Base-by-base conservation (phyloP, 2,329 filamentous ascomycete species). In the Pyricularia grisea region DNA sequence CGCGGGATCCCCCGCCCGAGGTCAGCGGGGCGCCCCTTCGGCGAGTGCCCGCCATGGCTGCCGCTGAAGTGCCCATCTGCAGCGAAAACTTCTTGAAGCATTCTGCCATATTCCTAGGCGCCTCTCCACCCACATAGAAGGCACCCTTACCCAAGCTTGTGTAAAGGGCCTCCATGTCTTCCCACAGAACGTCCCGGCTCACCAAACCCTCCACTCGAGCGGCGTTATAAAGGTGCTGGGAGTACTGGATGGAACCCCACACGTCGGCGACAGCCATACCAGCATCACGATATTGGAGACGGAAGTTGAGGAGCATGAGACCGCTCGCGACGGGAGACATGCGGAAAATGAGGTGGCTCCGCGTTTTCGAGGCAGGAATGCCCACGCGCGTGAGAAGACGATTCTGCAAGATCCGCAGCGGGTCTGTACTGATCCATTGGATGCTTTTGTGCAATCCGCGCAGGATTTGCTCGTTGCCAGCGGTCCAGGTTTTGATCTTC, bases 191-290 rank as follows among this genome's bases (percentile, higher is more conserved):
- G 0, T 67, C 31, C n/a, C 31, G 3, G 0, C 61, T 7, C 0
- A 79, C 28, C 1, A 78, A 67, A 2, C 74, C 73, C 67, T 80
- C 77, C 14, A 74, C 68, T 1, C 66, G 63, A 1, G 79, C 67
- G 1, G 81, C 80, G 66, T 81, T 79, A 73, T 83, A 83, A 0
- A 84, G 71, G 65, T 85, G 82, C 0, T 70, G 71, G 0, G 76
- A 71, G 65, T 75, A 79, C 12, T 76, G 71, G 12, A 82, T 74
- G 0, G 80, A 79, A 1, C 79, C 79, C 78, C 77, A 83, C 1
- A 77, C 77, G 65, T 79, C 77, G 11, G 72, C 74, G 20, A 81
- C 75, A 0, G 68, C 65, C 12, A 81, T 71, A 1, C 80, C 76
- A 0, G 75, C 9, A 0, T 80, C 73, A 42, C 78, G 76, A 23